Evolutionary conservation across 1,284 basidiomycete genomes (phyloP), one percentile per base, ranked within the genome.

Genomic region (Earliella scabrosa): DNA sequence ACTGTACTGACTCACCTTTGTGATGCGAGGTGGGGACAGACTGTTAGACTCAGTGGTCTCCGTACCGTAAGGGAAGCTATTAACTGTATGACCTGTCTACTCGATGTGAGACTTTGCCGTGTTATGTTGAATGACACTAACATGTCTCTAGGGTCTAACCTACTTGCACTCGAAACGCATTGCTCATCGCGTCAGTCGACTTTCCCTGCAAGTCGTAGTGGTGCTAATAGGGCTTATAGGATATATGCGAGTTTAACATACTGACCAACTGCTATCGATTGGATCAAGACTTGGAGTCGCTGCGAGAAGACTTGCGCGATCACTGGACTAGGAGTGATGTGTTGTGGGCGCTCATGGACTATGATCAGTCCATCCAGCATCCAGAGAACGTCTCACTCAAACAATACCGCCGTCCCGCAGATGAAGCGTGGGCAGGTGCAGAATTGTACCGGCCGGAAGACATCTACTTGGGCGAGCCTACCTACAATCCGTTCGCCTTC

Each of bases 401-500:
- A 35, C 16, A 39, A 2, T 59, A 49, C 35, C 50, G 52, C 2
- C 54, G 49, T 2, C 57, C 57, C 2, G 6, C 54, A 3, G 1
- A 18, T 1, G 54, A 56, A 14, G 44, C 54, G 1, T 34, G 26
- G 11, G 18, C 5, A 5, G 57, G 57, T 13, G 34, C 40, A 4
- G 7, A 9, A 1, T 0, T 23, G 0, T 63, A 53, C 27, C 24
- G 34, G 5, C 60, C 60, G 3, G 2, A 9, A 0, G 61, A 63
- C 26, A 24, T 40, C 1, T 20, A 5, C 3, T 39, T 36, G 1
- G 61, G 58, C n/a, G 58, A 57, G 31, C 10, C 26, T 1, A 2
- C 34, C 2, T 59, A 63, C 52, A 52, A 59, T 18, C 58, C 61
- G n/a, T 62, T 59, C 24, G 54, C 60, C 0, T 59, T 46, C 31